Conservation (phyloP, 371 early-diverging fungal species). For the Synchytrium microbalum region DNA sequence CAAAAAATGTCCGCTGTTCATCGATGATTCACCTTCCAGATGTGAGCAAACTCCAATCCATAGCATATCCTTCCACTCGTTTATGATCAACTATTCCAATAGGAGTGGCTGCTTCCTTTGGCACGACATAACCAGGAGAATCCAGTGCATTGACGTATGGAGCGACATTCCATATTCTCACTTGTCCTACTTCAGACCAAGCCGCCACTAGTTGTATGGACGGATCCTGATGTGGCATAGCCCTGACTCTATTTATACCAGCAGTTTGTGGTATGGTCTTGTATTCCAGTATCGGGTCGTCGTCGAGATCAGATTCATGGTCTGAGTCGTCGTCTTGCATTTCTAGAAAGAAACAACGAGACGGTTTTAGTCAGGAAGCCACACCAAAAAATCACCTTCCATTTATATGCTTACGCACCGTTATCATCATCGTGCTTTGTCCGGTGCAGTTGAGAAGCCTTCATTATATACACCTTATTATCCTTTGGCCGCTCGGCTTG, state of each 20-base stretch:
- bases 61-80: conserved; percentile 81
- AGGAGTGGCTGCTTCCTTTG: conserved; percentile 57
- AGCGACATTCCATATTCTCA: conserved; percentile 81
- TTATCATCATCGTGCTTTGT: conserved; percentile 84
- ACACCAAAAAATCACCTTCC: conserved; percentile 6
- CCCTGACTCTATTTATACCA: conserved; percentile 85
- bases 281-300: conserved; percentile 86
- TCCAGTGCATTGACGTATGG: conserved; percentile 67
- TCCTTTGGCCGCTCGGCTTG: conserved; percentile 76
- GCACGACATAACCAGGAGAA: conserved; percentile 58
- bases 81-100: conserved; percentile 74
- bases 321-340: conserved; percentile 47
- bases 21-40: conserved; percentile 47
- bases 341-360: conserved; percentile 9
- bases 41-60: conserved; percentile 81
- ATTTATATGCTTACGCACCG: conserved; percentile 13
- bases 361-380: not conserved
- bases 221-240: conserved; percentile 38
- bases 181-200: conserved; percentile 91
- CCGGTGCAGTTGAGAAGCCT: conserved; percentile 81
- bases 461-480: conserved; percentile 88
- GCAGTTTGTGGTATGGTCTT: conserved; percentile 75
- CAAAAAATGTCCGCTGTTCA: conserved; percentile 17
- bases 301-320: conserved; percentile 76
- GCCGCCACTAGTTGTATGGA: conserved; percentile 80